Evolutionary conservation across 164 flowering plant species (phyloP).

Genomic region (Sedum album): DNA sequence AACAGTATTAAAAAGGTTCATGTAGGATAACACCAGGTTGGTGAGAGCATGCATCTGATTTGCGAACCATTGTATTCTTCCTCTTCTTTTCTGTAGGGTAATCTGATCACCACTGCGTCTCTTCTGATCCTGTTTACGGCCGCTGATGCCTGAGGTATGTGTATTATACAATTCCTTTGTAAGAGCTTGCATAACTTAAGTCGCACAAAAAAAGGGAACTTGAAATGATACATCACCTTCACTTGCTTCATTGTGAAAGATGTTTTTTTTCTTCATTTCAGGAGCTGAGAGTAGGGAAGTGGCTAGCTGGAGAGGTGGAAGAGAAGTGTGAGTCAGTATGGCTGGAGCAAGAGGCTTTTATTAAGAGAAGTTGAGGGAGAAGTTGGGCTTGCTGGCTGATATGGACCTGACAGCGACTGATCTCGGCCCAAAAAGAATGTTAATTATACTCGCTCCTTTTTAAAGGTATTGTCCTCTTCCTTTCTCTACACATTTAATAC

Average conservation of each 20-base stretch:
- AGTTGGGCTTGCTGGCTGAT: neutral
- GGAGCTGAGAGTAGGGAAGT: neutral
- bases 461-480: neutral
- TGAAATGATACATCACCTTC: neutral
- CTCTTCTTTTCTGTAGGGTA: neutral
- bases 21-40: constrained; percentile 52
- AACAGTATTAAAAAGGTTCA: constrained; percentile 43
- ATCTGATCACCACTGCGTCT: neutral
- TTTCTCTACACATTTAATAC: neutral
- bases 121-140: too few species aligned
- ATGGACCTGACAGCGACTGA: neutral
- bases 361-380: neutral
- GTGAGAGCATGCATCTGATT: neutral
- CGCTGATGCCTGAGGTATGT: neutral
- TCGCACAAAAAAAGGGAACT: neutral
- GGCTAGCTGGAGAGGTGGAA: neutral
- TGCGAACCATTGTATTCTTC: neutral
- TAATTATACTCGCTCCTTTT: neutral
- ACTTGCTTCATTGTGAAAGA: neutral
- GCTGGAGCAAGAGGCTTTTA: neutral
- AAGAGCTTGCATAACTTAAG: neutral
- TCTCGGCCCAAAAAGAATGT: constrained; percentile 6
- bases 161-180: neutral
- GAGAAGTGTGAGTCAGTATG: neutral
- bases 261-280: neutral